These are phyloP conservation scores for Penicillium egyptiacum DNA, from an alignment of 495 filamentous ascomycete species.

Conservation along the genomic window DNA sequence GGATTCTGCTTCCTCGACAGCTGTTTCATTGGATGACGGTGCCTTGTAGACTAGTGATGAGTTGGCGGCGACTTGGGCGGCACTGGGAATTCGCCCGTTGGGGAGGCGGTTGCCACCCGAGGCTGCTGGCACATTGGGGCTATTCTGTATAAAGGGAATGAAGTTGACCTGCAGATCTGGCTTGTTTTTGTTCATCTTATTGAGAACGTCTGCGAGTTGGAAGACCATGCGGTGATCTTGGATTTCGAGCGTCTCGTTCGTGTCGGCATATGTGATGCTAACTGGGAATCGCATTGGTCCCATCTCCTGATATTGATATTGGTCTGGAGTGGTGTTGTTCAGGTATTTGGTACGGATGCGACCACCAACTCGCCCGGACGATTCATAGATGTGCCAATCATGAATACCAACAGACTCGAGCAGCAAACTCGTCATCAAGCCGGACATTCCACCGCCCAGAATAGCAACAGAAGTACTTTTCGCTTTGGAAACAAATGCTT, in stretches of 20 bases:
- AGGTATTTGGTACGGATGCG: slow-evolving; percentile 65
- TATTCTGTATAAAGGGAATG: slow-evolving; percentile 61
- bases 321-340: slow-evolving; percentile 50
- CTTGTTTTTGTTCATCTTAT: slow-evolving; percentile 53
- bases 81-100: slow-evolving; percentile 45
- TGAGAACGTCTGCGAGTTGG: slow-evolving; percentile 59
- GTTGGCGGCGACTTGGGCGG: slow-evolving; percentile 36
- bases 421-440: slow-evolving; percentile 57
- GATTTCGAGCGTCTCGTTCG: slow-evolving; percentile 56
- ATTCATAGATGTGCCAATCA: slow-evolving; percentile 56
- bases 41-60: slow-evolving; percentile 32
- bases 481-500: slow-evolving; percentile 51
- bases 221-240: slow-evolving; percentile 63
- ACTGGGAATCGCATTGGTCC: slow-evolving; percentile 67
- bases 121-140: slow-evolving; percentile 51
- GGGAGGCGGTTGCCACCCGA: slow-evolving; percentile 53
- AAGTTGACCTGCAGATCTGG: slow-evolving; percentile 61
- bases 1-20: slow-evolving; percentile 36
- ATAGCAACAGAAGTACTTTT: slow-evolving; percentile 55
- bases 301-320: slow-evolving; percentile 77
- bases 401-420: slow-evolving; percentile 54
- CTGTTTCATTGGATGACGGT: slow-evolving; percentile 34
- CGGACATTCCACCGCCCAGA: slow-evolving; percentile 68
- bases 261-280: slow-evolving; percentile 46
- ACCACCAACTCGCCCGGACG: slow-evolving; percentile 52